Evolutionary conservation across 805 yeast genomes (phyloP).

Genomic region (Schwanniomyces polymorphus): DNA sequence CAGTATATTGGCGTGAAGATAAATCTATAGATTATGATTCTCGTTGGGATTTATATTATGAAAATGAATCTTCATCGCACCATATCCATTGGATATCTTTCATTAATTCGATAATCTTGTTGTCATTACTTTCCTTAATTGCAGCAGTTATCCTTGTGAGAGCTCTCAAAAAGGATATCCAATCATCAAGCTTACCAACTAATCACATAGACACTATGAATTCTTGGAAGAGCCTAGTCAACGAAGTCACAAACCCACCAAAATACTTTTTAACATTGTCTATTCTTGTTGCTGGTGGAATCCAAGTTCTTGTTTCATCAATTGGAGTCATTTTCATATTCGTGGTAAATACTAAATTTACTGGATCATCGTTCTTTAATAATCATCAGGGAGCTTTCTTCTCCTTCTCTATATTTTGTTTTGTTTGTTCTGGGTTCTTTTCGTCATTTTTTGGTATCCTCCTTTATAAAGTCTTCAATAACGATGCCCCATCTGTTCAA

Average conservation of each 20-base stretch:
- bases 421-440: conserved; percentile 69
- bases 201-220: conserved; percentile 6
- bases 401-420: conserved; percentile 57
- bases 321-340: conserved; percentile 60
- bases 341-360: conserved; percentile 32
- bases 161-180: conserved; percentile 53
- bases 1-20: conserved; percentile 89
- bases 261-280: conserved; percentile 47
- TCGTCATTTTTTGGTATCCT: conserved; percentile 74
- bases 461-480: conserved; percentile 55
- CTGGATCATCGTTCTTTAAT: conserved; percentile 61
- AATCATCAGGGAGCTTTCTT: conserved; percentile 67
- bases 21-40: conserved; percentile 58
- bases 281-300: conserved; percentile 68
- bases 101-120: conserved; percentile 67
- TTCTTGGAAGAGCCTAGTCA: conserved; percentile 54
- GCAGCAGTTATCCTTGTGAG: conserved; percentile 65
- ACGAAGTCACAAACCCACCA: conserved; percentile 59
- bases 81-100: conserved; percentile 79
- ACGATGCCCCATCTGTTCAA: conserved; percentile 28
- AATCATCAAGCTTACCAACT: conserved; percentile 16
- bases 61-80: conserved; percentile 46
- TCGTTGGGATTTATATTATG: conserved; percentile 73
- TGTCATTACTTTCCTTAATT: conserved; percentile 57
- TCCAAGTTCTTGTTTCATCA: conserved; percentile 67